Evolutionary conservation across 2,329 filamentous ascomycete species (phyloP), one percentile per base, ranked within the genome.

Genomic region (Apiospora kogelbergensis): DNA sequence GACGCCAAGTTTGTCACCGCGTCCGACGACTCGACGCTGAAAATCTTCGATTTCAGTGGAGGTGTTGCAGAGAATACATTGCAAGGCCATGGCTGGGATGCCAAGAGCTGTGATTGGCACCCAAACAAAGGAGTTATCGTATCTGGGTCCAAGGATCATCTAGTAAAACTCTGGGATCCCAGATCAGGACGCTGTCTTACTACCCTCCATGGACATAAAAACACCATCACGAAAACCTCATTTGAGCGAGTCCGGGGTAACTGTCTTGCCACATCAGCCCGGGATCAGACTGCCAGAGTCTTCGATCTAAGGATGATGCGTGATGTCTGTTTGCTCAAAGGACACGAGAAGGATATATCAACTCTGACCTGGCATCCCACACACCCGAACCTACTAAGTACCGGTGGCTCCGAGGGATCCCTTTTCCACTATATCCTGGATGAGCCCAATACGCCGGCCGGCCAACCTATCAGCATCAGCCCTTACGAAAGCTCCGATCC

Each of bases 251-350:
- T 93, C 11, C 91, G 93, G 76, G 95, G 93, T 40, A 88, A 91
- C 72, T 91, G 97, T 71, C 87, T 99, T 64, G 96, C 95, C 44
- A 98, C 96, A 0, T 97, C 94, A 41, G 96, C 95, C 57, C 89
- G 96, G 78, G 96, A 99, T 76, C 93, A 97, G 79, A 97, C 93
- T 0, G 94, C 95, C 10, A 90, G 96, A 70, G 90, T 99, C 63
- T 98, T 98, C 76, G 96, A 99, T 79, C 86, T 99, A 68, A 90
- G 96, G 65, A 97, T 97, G 92, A 98, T 99, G 96, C 92, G 96
- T 72, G 96, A 99, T 79, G 95, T 98, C 68, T 93, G 94, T 74
- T 88, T 98, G 63, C 88, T 99, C 26, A 93, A 95, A 74, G 96
- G 96, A 9, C 95, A 98, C 78, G 95, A 98, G 74, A 98, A 98